Evolutionary conservation across 345 rosid genomes (phyloP).

Genomic region (Raphanus sativus): DNA sequence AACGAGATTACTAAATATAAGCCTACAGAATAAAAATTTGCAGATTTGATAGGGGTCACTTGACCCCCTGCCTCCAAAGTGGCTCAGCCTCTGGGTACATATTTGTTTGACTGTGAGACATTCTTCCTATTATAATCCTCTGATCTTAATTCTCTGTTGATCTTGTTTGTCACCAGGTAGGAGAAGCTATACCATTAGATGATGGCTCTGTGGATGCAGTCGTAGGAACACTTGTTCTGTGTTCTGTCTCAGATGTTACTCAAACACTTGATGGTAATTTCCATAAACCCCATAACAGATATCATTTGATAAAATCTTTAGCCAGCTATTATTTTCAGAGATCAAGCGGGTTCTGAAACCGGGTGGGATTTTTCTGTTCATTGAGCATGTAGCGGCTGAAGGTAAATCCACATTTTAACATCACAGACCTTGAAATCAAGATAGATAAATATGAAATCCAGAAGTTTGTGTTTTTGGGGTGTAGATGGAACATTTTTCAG

Average conservation of each 20-base stretch:
- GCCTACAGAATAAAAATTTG: no score
- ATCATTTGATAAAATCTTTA: neutral
- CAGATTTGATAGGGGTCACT: no score
- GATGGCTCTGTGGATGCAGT: neutral
- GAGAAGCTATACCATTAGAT: neutral
- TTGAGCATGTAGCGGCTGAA: slow-evolving; percentile 30
- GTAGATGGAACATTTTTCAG: neutral
- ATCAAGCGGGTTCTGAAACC: slow-evolving; percentile 71
- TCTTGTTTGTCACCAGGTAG: neutral
- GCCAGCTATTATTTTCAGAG: slow-evolving; percentile 43
- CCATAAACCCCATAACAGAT: neutral
- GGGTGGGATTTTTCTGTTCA: slow-evolving; percentile 26
- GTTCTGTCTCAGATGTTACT: neutral
- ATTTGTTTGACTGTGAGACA: no score
- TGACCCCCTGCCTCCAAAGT: no score
- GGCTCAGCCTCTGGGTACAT: no score
- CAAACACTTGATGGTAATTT: neutral
- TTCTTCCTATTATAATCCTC: neutral
- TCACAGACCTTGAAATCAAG: neutral
- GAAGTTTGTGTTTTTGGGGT: neutral
- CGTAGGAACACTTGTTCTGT: neutral
- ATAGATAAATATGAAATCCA: neutral
- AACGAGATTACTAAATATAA: no score
- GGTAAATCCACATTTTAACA: neutral
- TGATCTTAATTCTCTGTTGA: neutral